Evolutionary conservation across 2,329 filamentous ascomycete species (phyloP).

Genomic region (Clonostachys chloroleuca): DNA sequence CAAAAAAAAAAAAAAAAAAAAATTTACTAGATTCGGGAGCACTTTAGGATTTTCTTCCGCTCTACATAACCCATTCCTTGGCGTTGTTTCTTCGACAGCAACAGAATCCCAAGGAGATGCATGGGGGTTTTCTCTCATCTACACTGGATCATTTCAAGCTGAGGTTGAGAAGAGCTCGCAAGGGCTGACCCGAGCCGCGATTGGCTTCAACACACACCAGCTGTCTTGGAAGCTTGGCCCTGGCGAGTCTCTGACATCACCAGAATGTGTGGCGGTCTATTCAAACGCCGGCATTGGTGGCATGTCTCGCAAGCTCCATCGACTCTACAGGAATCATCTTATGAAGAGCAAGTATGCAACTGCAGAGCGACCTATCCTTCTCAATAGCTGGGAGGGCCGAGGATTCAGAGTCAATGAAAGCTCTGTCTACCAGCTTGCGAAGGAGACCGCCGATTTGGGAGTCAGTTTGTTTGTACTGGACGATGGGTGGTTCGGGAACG

Average conservation of each 20-base stretch:
- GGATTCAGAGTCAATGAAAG: constrained; percentile 53
- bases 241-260: constrained; percentile 53
- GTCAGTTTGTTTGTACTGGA: constrained; percentile 60
- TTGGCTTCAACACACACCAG: constrained; percentile 58
- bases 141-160: constrained; percentile 57
- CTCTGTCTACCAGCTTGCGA: constrained; percentile 48
- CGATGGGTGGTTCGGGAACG: constrained; percentile 60
- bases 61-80: constrained; percentile 60
- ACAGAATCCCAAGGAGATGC: constrained; percentile 58
- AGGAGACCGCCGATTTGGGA: constrained; percentile 53
- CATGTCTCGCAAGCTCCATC: constrained; percentile 58
- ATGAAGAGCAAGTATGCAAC: constrained; percentile 50
- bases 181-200: constrained; percentile 52
- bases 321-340: constrained; percentile 56
- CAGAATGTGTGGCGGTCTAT: constrained; percentile 59
- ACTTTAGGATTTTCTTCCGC: constrained; percentile 59
- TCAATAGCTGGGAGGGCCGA: constrained; percentile 65
- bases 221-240: constrained; percentile 52
- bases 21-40: constrained; percentile 50
- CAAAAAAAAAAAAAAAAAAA: too few relatives aligned
- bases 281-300: constrained; percentile 54
- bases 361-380: constrained; percentile 45
- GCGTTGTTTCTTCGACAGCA: constrained; percentile 47
- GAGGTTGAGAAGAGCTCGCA: constrained; percentile 59
- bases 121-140: constrained; percentile 62